phyloP scores from a whole-genome alignment of 169 alveolate species.

The Plasmodium relictum region DNA sequence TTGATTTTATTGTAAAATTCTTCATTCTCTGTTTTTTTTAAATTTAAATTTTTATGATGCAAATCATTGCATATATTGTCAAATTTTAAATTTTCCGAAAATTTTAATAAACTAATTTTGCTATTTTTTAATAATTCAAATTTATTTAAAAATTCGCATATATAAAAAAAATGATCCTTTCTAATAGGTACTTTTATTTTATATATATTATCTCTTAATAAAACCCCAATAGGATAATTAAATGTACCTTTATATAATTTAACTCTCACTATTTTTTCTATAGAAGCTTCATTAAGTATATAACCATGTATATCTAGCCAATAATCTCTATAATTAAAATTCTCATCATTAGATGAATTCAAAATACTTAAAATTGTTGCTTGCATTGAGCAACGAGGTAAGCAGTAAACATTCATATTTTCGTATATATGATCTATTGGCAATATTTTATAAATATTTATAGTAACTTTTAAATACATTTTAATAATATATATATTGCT shows the following conservation, averaged over 20 bases:
- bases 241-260: slow-evolving; percentile 56
- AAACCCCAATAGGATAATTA: slow-evolving; percentile 59
- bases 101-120: slow-evolving; percentile 2
- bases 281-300: slow-evolving; percentile 20
- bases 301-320: slow-evolving; percentile 71
- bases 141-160: slow-evolving; percentile 18
- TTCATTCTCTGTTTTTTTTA: neutral
- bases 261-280: slow-evolving; percentile 48
- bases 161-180: slow-evolving; percentile 37
- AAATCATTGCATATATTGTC: slow-evolving; percentile 9
- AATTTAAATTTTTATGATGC: neutral
- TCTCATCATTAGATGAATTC: slow-evolving; percentile 3
- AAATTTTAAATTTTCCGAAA: slow-evolving; percentile 21
- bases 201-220: slow-evolving; percentile 63
- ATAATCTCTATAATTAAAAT: slow-evolving; percentile 34
- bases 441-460: slow-evolving; percentile 43
- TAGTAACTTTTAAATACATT: slow-evolving; percentile 41
- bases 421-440: slow-evolving; percentile 24
- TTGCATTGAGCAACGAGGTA: slow-evolving; percentile 69
- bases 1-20: slow-evolving; percentile 15
- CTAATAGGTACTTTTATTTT: slow-evolving; percentile 24
- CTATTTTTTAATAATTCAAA: slow-evolving; percentile 19
- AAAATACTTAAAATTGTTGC: slow-evolving; percentile 37
- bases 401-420: slow-evolving; percentile 58
- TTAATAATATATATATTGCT: slow-evolving; percentile 1